Base-by-base conservation (phyloP, 2,329 filamentous ascomycete genomes). In the Alternaria conjuncta region DNA sequence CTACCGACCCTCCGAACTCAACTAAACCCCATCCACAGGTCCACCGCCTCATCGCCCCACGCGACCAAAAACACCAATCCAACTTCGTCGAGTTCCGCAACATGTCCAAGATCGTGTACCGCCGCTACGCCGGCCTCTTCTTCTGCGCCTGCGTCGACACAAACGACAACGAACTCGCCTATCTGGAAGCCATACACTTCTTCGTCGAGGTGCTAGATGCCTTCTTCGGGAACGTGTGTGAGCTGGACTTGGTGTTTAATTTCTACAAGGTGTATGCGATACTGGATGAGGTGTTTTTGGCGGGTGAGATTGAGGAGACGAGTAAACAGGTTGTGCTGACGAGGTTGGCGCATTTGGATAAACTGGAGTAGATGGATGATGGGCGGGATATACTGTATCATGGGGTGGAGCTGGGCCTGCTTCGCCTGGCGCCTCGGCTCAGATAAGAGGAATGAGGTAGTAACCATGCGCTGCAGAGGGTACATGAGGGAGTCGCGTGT, bases 91-190 rank as follows among this genome's bases (percentile, higher is more conserved):
- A 99, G 74, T 90, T 90, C 84, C 92, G 93, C 71, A 92, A 94
- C 83, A 94, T 81, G 72, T 82, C 95, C 79, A 98, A 97, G 85
- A 92, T 99, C 74, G 93, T 99, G 57, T 99, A 99, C 85, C 91
- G 96, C 47, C 92, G 96, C 67, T 99, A 99, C 83, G 96, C 96
- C 0, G 96, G 96, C 0, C 89, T 99, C 63, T 99, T 99, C 88
- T 99, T 99, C 86, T 99, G 96, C 85, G 96, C 94, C 57, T 98
- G 96, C 82, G 96, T 99, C 79, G 96, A 99, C 83, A 96, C 95
- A 55, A 98, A 97, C 81, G 96, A 99, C 82, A 99, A 98, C 82
- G 96, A 99, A 85, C 86, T 99, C 65, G 95, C 96, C 25, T 98
- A 94, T 78, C 87, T 99, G 63, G 96, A 99, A 83, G 96, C 94